Evolutionary conservation across 441 rosid genomes (phyloP).

Genomic region (Syzygium syzygioides): DNA sequence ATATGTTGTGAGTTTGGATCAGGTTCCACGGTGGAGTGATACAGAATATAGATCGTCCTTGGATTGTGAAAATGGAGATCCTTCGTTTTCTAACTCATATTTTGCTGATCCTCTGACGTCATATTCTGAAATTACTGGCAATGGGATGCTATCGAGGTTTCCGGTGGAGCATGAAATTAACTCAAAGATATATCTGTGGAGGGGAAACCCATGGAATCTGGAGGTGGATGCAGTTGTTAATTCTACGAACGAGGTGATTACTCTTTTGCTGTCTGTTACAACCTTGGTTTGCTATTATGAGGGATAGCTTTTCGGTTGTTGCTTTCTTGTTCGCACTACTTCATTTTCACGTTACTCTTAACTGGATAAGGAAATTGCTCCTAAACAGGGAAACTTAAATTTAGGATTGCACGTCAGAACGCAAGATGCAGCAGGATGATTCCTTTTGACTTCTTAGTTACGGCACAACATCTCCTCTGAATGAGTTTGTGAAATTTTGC

Average conservation of each 20-base stretch:
- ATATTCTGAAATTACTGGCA: slow-evolving; percentile 44
- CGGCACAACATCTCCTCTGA: background rate
- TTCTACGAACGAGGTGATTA: slow-evolving; percentile 86
- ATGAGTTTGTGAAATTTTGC: background rate
- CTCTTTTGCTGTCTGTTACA: background rate
- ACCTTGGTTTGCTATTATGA: background rate
- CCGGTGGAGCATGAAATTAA: slow-evolving; percentile 85
- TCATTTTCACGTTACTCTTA: background rate
- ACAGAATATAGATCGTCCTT: slow-evolving; percentile 62
- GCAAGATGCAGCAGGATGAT: background rate
- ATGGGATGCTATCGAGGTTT: slow-evolving; percentile 75
- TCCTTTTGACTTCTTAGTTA: background rate
- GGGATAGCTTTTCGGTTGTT: background rate
- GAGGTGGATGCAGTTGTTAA: slow-evolving; percentile 99
- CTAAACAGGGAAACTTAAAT: background rate
- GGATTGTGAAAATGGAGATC: slow-evolving; percentile 58
- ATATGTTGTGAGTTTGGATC: slow-evolving; percentile 82
- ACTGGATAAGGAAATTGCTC: background rate
- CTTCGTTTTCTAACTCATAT: slow-evolving; percentile 53
- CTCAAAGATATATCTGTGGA: slow-evolving; percentile 85
- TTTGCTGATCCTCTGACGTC: slow-evolving; percentile 80
- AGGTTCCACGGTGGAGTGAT: slow-evolving; percentile 92
- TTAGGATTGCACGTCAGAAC: background rate
- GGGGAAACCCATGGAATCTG: slow-evolving; percentile 98
- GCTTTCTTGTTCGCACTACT: background rate